These are phyloP conservation scores for Cucurbitaria berberidis DNA, from an alignment of 2,329 filamentous ascomycete species.

Conservation along the genomic window DNA sequence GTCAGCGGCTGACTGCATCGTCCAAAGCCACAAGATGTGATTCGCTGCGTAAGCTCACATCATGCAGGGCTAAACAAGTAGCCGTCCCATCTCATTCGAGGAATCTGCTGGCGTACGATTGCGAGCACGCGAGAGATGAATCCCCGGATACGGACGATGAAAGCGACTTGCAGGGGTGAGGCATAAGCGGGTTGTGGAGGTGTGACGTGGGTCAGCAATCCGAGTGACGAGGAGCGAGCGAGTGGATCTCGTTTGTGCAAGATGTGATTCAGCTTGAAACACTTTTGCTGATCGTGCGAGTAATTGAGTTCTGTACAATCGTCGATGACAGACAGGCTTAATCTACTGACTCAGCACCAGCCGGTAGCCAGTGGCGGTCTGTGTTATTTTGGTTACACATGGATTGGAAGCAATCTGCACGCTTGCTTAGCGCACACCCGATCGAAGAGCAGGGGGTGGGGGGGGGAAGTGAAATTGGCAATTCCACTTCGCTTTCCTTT, in stretches of 20 bases:
- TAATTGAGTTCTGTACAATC: no score
- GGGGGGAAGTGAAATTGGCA: constrained; percentile 14
- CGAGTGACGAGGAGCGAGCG: not conserved
- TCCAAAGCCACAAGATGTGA: constrained; percentile 2
- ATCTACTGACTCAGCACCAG: not conserved
- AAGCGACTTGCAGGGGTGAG: not conserved
- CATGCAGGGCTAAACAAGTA: constrained; percentile 1
- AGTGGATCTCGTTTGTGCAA: not conserved
- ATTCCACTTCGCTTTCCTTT: constrained; percentile 8
- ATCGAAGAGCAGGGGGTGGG: not conserved
- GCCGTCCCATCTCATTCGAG: constrained; percentile 8
- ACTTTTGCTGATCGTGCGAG: constrained; percentile 21
- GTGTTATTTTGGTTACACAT: constrained; percentile 1
- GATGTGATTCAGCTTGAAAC: constrained; percentile 14
- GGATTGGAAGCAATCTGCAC: not conserved
- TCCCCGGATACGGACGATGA: not conserved
- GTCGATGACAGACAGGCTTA: no score
- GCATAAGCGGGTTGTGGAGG: not conserved
- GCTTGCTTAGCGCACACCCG: constrained; percentile 3
- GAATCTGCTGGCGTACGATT: constrained; percentile 6
- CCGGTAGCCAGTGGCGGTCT: not conserved
- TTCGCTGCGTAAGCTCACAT: constrained; percentile 1
- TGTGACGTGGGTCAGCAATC: not conserved
- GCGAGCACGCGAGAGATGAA: not conserved
- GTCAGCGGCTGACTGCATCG: constrained; percentile 22